phyloP scores from a whole-genome alignment of 208 protist genomes.

The Acanthamoeba triangularis region DNA sequence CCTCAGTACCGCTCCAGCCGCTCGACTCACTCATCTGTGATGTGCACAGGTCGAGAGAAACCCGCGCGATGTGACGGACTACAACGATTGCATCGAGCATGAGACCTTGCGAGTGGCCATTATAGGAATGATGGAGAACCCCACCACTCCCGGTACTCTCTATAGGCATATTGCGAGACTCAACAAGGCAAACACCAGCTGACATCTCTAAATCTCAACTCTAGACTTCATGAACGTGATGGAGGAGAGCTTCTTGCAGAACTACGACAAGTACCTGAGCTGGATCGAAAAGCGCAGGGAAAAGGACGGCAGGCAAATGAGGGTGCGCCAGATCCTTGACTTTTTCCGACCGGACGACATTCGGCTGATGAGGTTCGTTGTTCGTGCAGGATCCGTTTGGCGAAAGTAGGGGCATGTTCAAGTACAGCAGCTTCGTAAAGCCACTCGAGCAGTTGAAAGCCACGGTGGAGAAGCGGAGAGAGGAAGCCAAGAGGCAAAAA shows the following conservation, averaged over 20 bases:
- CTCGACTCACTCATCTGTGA: too few species aligned
- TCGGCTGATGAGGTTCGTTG: neutral
- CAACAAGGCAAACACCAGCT: too few species aligned
- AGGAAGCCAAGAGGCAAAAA: slow-evolving; percentile 6
- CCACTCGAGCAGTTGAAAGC: neutral
- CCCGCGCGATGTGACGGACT: slow-evolving; percentile 9
- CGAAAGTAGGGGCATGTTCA: neutral
- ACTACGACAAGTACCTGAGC: slow-evolving; percentile 22
- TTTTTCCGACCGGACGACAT: too few species aligned
- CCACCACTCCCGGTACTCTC: neutral
- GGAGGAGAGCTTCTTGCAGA: slow-evolving; percentile 14
- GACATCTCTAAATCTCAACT: too few species aligned
- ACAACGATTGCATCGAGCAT: slow-evolving; percentile 58
- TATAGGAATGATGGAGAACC: slow-evolving; percentile 45
- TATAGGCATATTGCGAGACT: too few species aligned
- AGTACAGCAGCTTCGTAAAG: slow-evolving; percentile 24
- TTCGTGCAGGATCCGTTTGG: slow-evolving; percentile 33
- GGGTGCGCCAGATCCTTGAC: neutral
- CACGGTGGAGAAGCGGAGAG: neutral
- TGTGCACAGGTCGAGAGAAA: neutral
- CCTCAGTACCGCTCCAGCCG: neutral
- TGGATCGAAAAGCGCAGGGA: neutral
- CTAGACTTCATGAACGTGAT: neutral
- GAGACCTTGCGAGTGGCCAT: slow-evolving; percentile 60
- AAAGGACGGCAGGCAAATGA: neutral